Percentiles rank a stretch among this genome's conserved stretches.
phyloP scores from a whole-genome alignment of 768 basidiomycete species.

The Boletus vinaceobasis region DNA sequence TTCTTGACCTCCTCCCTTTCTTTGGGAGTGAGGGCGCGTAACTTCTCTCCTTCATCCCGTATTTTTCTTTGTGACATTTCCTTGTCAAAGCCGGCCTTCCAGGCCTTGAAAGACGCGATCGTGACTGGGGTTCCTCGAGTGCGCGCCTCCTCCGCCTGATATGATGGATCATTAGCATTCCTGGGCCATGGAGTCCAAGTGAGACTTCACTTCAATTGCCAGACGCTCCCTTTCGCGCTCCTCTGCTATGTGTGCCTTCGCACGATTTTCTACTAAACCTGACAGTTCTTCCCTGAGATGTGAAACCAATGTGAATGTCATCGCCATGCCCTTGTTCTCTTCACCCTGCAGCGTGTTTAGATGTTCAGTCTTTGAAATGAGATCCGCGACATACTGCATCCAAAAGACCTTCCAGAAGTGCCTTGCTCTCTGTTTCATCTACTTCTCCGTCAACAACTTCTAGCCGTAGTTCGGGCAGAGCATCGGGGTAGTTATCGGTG shows the following conservation, averaged over 20 bases:
- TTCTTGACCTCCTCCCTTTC: slow-evolving; percentile 85
- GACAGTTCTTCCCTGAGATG: slow-evolving; percentile 79
- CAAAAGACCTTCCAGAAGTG: slow-evolving; percentile 55
- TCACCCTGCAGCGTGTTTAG: slow-evolving; percentile 49
- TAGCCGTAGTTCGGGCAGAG: slow-evolving; percentile 68
- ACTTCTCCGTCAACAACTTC: slow-evolving; percentile 63
- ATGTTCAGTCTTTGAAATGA: background rate
- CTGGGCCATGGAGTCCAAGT: background rate
- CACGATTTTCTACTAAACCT: slow-evolving; percentile 55
- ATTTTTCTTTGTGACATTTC: slow-evolving; percentile 57
- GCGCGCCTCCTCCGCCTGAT: slow-evolving; percentile 80
- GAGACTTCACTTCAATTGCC: slow-evolving; percentile 63
- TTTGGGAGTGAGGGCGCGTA: slow-evolving; percentile 68
- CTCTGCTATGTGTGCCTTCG: slow-evolving; percentile 52
- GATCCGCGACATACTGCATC: slow-evolving; percentile 45
- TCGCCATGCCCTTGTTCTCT: slow-evolving; percentile 92
- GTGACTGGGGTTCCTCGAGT: slow-evolving; percentile 94
- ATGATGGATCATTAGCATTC: slow-evolving; percentile 1
- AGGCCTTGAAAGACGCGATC: slow-evolving; percentile 68
- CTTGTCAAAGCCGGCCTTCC: slow-evolving; percentile 77
- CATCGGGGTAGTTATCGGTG: slow-evolving; percentile 80
- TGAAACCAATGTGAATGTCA: slow-evolving; percentile 93
- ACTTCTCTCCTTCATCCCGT: slow-evolving; percentile 73
- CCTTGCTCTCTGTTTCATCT: slow-evolving; percentile 52
- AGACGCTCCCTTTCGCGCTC: slow-evolving; percentile 72